Evolutionary conservation across 2,329 filamentous ascomycete genomes (phyloP), one percentile per base, ranked within the genome.

Genomic region (Botrytis porri): DNA sequence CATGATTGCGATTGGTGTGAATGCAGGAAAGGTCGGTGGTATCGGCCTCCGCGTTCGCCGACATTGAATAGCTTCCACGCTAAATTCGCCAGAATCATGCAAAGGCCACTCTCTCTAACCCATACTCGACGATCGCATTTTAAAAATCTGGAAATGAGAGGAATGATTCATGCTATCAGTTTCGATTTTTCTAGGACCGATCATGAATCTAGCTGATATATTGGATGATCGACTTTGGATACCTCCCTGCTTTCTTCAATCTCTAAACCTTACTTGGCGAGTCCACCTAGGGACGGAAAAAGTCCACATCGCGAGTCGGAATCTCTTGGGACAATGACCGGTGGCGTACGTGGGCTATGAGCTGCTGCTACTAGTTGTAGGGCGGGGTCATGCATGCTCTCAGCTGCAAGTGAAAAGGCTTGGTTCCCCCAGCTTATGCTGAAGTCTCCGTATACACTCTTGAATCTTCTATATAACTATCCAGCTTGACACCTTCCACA

Each of bases 21-120:
- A 54, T 51, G 18, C 16, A 67, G 16, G 25, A n/a, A 35, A 67
- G 29, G 64, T 67, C 64, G 64, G 64, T 67, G 64, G 25, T 54
- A 39, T 67, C 64, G 64, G 64, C 64, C 35, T 67, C 35, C 64
- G 64, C 64, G 39, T 67, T 54, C 64, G 39, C 64, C 64, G 64
- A 54, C 35, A 39, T 54, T 39, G 32, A 39, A 25, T n/a, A n/a
- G 32, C 9, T 37, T 37, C 63, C 35, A 18, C 63, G 62, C 62
- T 37, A 65, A 29, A 35, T 45, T 37, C n/a, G 39, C 25, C 45
- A 54, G n/a, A 41, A 37, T 67, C 45, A 54, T 59, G 65, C 25
- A 57, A 57, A 32, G 22, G 8, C 6, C n/a, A 32, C 3, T 32
- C 48, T 37, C 45, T 57, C 48, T 57, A 41, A 67, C 64, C 64